Base-by-base conservation (phyloP, 2,329 filamentous ascomycete species). In the Pseudogymnoascus sp. region DNA sequence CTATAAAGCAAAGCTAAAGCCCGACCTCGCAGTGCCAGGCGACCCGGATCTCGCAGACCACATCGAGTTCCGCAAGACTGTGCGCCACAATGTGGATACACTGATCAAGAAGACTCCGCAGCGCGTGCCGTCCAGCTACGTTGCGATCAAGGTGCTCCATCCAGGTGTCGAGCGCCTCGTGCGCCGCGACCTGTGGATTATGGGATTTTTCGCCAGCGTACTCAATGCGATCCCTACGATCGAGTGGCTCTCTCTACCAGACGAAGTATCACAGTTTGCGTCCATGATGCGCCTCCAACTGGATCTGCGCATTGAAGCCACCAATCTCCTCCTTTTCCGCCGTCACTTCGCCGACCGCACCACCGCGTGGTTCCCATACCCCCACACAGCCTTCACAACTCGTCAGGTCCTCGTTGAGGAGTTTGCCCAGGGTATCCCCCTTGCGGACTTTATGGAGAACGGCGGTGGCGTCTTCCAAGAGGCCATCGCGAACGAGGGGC, bases 271-370 rank as follows among this genome's bases (percentile, higher is more conserved):
- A 12, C 91, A 97, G 70, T 99, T 99, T 70, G 93, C 92, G 22
- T 89, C 95, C 71, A 99, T 99, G 94, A 99, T 99, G 94, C 88
- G 88, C 69, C 78, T 97, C n/a, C 94, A 99, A 72, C 80, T 99
- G 2, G 94, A 99, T 74, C 80, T 99, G 36, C 88, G 94, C 59
- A 97, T 97, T 63, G 94, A 99, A 74, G 88, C 91, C 1, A 88
- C 92, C 37, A 99, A 99, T 69, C 78, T 99, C 2, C 86, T 87
- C 20, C 85, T 87, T 12, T 97, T 99, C 78, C 86, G 94, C 59
- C 87, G 88, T 68, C 90, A 97, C 71, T 99, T 99, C 79, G 89
- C 88, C 68, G 83, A 91, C 62, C 84, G 94, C 47, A 89, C 89
- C 2, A 97, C 93, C 0, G 92, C 91, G n/a, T 96, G 90, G 86